Percentiles rank a stretch among this genome's conserved stretches.
phyloP scores from a whole-genome alignment of 371 early-diverging fungal genomes.

The Mucor racemosus region DNA sequence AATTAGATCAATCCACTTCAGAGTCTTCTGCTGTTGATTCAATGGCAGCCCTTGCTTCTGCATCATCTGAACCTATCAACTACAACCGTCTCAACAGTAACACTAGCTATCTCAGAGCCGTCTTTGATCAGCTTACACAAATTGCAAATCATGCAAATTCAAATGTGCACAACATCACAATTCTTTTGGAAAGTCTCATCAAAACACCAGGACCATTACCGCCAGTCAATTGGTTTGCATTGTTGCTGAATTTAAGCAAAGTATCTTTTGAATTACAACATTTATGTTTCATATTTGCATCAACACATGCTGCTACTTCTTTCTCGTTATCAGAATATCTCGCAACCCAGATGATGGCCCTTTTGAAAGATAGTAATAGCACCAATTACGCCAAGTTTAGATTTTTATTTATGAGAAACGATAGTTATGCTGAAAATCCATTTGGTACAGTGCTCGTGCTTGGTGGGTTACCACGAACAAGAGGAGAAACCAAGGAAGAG shows the following conservation, averaged over 20 bases:
- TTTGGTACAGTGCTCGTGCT: constrained; percentile 54
- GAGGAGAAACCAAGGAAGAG: background rate
- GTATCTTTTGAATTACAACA: constrained; percentile 27
- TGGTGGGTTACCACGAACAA: constrained; percentile 39
- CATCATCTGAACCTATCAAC: constrained; percentile 50
- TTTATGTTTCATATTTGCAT: constrained; percentile 50
- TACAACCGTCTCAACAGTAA: constrained; percentile 54
- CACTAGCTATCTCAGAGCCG: constrained; percentile 58
- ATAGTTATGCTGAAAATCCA: constrained; percentile 29
- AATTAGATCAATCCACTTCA: background rate
- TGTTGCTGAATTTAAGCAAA: constrained; percentile 40
- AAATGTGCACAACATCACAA: background rate
- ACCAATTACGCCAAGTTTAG: background rate
- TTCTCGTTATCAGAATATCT: constrained; percentile 60
- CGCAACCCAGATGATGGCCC: constrained; percentile 39
- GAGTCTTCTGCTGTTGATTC: background rate
- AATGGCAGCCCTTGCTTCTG: background rate
- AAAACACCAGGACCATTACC: constrained; percentile 57
- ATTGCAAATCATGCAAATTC: background rate
- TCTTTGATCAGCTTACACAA: constrained; percentile 42
- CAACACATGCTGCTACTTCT: constrained; percentile 57
- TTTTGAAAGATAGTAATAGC: background rate
- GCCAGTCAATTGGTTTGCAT: constrained; percentile 62
- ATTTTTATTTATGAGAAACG: constrained; percentile 29
- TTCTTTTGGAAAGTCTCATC: constrained; percentile 33